Evolutionary conservation across 768 basidiomycete species (phyloP), one percentile per base, ranked within the genome.

Genomic region (Lactarius tabidus): DNA sequence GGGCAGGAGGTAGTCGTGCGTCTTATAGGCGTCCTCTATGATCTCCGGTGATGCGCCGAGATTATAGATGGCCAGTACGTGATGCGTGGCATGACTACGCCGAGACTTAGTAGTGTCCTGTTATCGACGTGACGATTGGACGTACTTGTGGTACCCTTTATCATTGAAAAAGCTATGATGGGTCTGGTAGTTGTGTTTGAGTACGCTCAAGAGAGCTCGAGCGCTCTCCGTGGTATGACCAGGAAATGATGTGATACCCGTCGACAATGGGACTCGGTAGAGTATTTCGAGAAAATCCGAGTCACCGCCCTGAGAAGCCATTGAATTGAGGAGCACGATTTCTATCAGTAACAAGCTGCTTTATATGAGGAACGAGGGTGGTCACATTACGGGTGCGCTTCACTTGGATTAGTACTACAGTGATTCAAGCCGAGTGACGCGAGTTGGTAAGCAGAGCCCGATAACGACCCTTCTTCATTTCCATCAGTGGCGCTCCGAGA

Each of bases 81-180:
- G 84, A 67, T 89, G 87, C 5, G 82, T 76, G 38, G 81, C 74
- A 74, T 90, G 88, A 62, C 83, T 84, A 57, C 4, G n/a, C n/a
- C n/a, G 63, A 36, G 28, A 31, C 14, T 35, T 36, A 57, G 18
- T 20, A 3, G 14, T 26, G 6, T 39, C 14, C n/a, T 4, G n/a
- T 39, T 10, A 14, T 1, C 8, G n/a, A 43, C 18, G n/a, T 51
- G 20, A 52, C 14, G 38, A 53, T 38, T 38, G 39, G 2, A 69
- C 74, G 51, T 70, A 76, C 73, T 74, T 75, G 69, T 75, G 75
- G 67, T 75, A 74, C 1, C 73, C 71, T 33, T 67, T 72, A 39
- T 73, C 69, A 63, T 85, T 81, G 73, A 85, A 84, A 71, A 83
- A 87, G 18, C 81, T 74, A 70, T 87, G 84, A 75, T 79, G 79